Evolutionary conservation across 495 filamentous ascomycete genomes (phyloP), one percentile per base, ranked within the genome.

Genomic region (Corynascus novoguineensis): DNA sequence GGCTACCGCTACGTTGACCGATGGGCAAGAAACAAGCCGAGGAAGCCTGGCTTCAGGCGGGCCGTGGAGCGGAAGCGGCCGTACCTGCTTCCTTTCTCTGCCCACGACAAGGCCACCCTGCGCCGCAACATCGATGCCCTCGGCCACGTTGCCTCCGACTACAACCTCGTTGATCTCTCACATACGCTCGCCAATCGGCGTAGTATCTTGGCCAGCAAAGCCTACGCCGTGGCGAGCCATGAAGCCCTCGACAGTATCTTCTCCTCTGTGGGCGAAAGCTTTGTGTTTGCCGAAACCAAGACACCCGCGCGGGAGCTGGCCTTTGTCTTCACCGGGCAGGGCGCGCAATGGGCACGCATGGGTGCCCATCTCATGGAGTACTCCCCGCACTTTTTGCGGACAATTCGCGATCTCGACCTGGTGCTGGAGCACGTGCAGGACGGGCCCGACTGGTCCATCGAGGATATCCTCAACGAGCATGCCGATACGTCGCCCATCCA

Each of bases 311-410:
- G 8, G 7, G 28, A 46, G 42, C 34, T 78, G 72, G 66, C 76
- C 21, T 66, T 72, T 48, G 58, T 72, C n/a, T 73, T 73, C 48
- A 72, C 69, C 1, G 71, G 71, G 4, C 71, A 73, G 42, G 71
- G 71, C 7, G 71, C 71, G 15, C 75, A 81, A 50, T 81, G 75
- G 64, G 35, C 62, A 10, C 60, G 62, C 1, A 83, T 83, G 80
- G 79, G 78, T 1, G 58, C 66, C 5, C 71, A 67, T 17, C 64
- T 80, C 1, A 55, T 76, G 1, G 41, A 61, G 15, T 37, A 66
- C 10, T 69, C 64, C 38, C 57, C 68, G 10, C 9, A 57, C 2
- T 70, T 67, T 31, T 32, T 61, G 11, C 15, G 44, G 9, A 62
- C 57, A 0, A 31, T 75, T 4, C 38, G 52, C 15, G 37, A 50